Base-by-base conservation (phyloP, 352 stramenopile species). In the Globisporangium okanoganense region DNA sequence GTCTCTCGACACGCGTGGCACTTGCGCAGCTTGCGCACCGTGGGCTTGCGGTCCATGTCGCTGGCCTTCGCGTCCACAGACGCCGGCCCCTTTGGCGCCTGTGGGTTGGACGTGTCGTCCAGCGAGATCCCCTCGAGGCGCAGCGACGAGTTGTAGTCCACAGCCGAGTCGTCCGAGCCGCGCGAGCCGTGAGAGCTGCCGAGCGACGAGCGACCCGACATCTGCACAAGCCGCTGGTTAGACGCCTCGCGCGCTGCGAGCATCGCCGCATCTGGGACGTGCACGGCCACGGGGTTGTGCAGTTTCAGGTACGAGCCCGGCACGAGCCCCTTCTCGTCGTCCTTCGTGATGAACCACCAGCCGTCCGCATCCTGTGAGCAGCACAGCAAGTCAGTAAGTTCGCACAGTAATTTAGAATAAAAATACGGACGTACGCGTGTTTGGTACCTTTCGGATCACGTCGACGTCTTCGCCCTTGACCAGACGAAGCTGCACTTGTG, bases 1-100 rank as follows among this genome's bases (percentile, higher is more conserved):
- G 84, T 94, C 62, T 94, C 84, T 57, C 89, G 88, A 64, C 84
- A 94, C 18, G 82, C 84, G 47, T 70, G 82, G 66, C 84, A 94
- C 68, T 94, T 92, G 24, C 75, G 74, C 14, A 94, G 65, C 56
- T 78, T 81, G 60, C 84, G 84, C 53, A 92, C 80, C 54, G 74
- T 85, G 8, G 83, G 83, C 55, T 90, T 89, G 48, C 83, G 75
- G 8, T 77, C 81, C 36, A 74, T 69, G 3, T 65, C 75, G 27
- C 60, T 73, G 14, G 81, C 82, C 55, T 84, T 86, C 16, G 79
- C 83, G 59, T 93, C 83, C 2, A 74, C 79, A 0, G 71, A 65
- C 16, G 62, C 64, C 22, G 77, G 73, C 24, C 56, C 69, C 66
- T 66, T 78, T 0, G 69, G 75, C 8, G 67, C 64, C 36, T 70